Evolutionary conservation across 805 yeast species (phyloP), one percentile per base, ranked within the genome.

Genomic region (Wickerhamiella siamensis): DNA sequence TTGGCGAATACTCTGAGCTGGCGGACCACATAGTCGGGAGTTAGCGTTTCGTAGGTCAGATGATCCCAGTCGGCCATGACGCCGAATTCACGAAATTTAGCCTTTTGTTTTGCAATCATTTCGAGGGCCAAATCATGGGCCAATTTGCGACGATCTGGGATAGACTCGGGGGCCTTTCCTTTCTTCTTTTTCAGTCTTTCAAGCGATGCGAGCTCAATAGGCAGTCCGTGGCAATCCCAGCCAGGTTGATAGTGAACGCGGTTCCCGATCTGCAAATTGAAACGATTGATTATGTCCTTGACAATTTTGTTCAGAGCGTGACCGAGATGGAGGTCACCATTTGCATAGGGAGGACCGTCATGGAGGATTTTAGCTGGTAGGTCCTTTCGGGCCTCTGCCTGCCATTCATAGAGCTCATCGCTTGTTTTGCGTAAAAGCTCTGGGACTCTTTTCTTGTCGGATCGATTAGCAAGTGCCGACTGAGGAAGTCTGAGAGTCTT

Each of bases 291-390:
- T 36, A 91, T 75, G 59, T 91, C 99, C 58, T 91, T 91, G 42
- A 84, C 60, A 17, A 86, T 72, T 56, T 91, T 88, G 63, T 91
- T 91, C 52, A 91, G 62, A 0, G 97, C 83, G 62, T 91, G 99
- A 16, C 42, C 97, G 84, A 87, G 60, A 58, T 91, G 99, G 18
- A 91, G 64, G 47, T 79, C 84, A 3, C 97, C 98, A 56, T 91
- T 91, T 10, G 98, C 97, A 61, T 88, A 91, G 0, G 99, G 99
- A 0, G 99, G 99, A 0, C 99, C 99, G 61, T 91, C 99, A 51
- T 87, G 96, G 1, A 91, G 63, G 80, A 88, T 29, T 35, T 35
- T 27, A 17, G 72, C 61, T 2, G 65, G 61, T n/a, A 47, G 33
- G 31, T 16, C 42, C 33, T 49, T 49, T 19, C 58, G 48, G 27